phyloP scores from a whole-genome alignment of 768 basidiomycete genomes.

The Boletus rubescentipes region DNA sequence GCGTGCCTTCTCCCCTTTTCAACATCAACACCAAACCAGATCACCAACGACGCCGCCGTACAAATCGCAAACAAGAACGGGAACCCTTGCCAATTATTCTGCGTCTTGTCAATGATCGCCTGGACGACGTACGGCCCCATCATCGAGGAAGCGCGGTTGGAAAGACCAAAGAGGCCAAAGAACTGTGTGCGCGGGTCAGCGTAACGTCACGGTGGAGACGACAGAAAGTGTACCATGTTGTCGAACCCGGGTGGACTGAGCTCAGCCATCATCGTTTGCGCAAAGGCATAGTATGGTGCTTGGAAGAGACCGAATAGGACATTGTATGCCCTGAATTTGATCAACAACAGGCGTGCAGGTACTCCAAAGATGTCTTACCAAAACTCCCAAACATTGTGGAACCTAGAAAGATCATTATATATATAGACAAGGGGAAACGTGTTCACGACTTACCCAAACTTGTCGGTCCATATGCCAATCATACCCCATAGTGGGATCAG shows the following conservation, averaged over 20 bases:
- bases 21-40: constrained; percentile 75
- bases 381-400: constrained; percentile 86
- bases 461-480: constrained; percentile 80
- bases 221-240: constrained; percentile 53
- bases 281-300: constrained; percentile 84
- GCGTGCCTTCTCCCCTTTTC: constrained; percentile 63
- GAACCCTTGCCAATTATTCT: constrained; percentile 81
- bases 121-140: constrained; percentile 86
- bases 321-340: constrained; percentile 64
- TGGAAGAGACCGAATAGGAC: constrained; percentile 80
- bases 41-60: constrained; percentile 60
- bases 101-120: constrained; percentile 71
- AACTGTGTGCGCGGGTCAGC: constrained; percentile 51
- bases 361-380: constrained; percentile 47
- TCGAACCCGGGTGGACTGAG: constrained; percentile 86
- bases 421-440: not conserved
- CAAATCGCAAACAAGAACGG: constrained; percentile 81
- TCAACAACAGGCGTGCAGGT: not conserved
- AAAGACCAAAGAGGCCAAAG: constrained; percentile 84
- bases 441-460: constrained; percentile 53
- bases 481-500: constrained; percentile 84
- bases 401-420: constrained; percentile 35
- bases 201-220: not conserved
- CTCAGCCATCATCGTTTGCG: constrained; percentile 89
- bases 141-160: constrained; percentile 81